phyloP scores from a whole-genome alignment of 345 rosid species.

The Arabidopsis suecica region DNA sequence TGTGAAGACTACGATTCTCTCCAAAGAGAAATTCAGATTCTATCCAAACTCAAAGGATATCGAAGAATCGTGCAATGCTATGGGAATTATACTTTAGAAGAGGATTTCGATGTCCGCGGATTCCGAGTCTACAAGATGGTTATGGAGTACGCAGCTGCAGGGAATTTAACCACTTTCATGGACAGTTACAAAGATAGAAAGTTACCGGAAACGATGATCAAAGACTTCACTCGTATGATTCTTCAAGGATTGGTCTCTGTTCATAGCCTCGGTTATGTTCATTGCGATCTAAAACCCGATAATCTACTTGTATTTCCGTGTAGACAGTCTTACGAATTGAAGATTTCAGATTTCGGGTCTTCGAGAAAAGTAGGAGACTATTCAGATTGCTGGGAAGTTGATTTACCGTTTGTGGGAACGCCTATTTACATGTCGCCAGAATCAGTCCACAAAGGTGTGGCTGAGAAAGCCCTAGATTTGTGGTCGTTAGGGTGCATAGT shows the following conservation, averaged over 20 bases:
- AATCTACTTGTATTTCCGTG: slow-evolving; percentile 28
- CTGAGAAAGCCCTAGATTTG: slow-evolving; percentile 21
- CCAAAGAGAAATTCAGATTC: slow-evolving; percentile 3
- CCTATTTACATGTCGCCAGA: slow-evolving; percentile 41
- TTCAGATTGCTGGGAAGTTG: not conserved
- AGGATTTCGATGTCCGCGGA: not conserved
- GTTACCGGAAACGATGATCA: not conserved
- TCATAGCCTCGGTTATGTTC: slow-evolving; percentile 30
- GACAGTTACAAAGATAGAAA: not conserved
- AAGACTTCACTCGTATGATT: slow-evolving; percentile 29
- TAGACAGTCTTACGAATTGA: slow-evolving; percentile 13
- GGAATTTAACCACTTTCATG: slow-evolving; percentile 10
- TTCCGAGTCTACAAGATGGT: not conserved
- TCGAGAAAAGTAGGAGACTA: slow-evolving; percentile 3
- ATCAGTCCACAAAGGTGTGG: slow-evolving; percentile 9
- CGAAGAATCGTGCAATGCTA: slow-evolving; percentile 20
- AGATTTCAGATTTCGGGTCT: slow-evolving; percentile 29
- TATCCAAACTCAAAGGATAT: slow-evolving; percentile 13
- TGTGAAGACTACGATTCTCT: slow-evolving; percentile 7
- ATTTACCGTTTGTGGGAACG: slow-evolving; percentile 29
- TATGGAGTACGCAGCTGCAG: slow-evolving; percentile 24
- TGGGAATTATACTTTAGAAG: slow-evolving; percentile 6
- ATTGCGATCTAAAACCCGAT: slow-evolving; percentile 34
- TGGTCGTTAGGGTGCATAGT: slow-evolving; percentile 38
- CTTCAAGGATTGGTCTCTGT: slow-evolving; percentile 28